Conservation (phyloP, 2,329 filamentous ascomycete genomes). For the Alternaria panax region DNA sequence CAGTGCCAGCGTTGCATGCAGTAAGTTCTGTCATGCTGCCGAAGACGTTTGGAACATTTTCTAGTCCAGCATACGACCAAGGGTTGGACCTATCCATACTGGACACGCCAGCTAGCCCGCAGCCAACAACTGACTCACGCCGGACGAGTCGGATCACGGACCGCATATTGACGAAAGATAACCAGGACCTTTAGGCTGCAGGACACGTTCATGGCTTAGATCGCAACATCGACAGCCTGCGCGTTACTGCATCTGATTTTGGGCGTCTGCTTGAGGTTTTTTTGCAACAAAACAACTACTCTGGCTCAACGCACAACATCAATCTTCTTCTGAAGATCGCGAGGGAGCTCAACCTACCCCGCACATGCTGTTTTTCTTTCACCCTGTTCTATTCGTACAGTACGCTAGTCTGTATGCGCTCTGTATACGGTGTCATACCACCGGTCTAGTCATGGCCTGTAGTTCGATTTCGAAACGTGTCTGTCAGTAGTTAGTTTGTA, state of each 20-base stretch:
- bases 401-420: constrained; percentile 19
- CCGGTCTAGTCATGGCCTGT: constrained; percentile 8
- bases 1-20: constrained; percentile 96
- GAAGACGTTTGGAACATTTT: constrained; percentile 96
- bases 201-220: constrained; percentile 58
- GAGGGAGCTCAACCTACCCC: constrained; percentile 71
- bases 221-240: constrained; percentile 74
- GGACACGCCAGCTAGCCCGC: constrained; percentile 36
- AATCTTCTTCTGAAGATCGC: constrained; percentile 51
- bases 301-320: constrained; percentile 79
- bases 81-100: constrained; percentile 31
- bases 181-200: constrained; percentile 38
- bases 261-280: constrained; percentile 75
- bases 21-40: constrained; percentile 98
- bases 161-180: constrained; percentile 31
- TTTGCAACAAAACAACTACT: constrained; percentile 80
- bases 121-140: constrained; percentile 31
- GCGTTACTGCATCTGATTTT: constrained; percentile 59
- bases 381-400: constrained; percentile 19
- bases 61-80: constrained; percentile 56
- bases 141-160: constrained; percentile 22
- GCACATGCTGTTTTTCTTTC: constrained; percentile 43
- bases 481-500: constrained; percentile 19
- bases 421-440: constrained; percentile 23
- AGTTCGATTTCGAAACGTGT: constrained; percentile 10